Conservation (phyloP, 2,329 filamentous ascomycete genomes). For the Fusarium multiceps region DNA sequence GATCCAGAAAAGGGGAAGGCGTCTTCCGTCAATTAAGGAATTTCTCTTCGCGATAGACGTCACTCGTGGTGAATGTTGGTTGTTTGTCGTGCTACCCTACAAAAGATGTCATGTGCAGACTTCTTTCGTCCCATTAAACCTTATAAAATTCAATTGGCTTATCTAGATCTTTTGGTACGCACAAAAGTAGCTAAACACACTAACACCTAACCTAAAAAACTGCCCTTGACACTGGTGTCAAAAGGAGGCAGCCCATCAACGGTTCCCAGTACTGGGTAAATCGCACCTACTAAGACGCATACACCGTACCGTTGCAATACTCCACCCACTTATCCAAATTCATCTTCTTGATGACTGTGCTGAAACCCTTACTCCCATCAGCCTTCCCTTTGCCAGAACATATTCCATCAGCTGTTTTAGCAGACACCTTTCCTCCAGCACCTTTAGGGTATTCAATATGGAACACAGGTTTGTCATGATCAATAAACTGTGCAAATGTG, state of each 20-base stretch:
- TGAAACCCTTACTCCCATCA: constrained; percentile 62
- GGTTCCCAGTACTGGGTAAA: no score
- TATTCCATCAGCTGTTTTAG: constrained; percentile 49
- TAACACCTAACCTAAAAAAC: not conserved
- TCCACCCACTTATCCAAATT: constrained; percentile 70
- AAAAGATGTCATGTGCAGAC: not conserved
- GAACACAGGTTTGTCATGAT: constrained; percentile 74
- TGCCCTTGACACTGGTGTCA: not conserved
- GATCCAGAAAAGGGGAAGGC: not conserved
- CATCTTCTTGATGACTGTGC: constrained; percentile 74
- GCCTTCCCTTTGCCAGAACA: constrained; percentile 56
- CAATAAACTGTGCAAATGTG: constrained; percentile 67
- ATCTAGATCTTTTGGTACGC: not conserved
- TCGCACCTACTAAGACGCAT: not conserved
- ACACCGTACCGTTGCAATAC: constrained; percentile 56
- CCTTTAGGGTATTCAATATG: constrained; percentile 75
- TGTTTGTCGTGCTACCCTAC: not conserved
- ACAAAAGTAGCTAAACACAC: not conserved
- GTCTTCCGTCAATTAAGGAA: not conserved
- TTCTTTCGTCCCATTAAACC: no score
- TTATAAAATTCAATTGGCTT: not conserved
- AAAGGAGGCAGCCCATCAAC: not conserved
- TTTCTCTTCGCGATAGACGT: not conserved
- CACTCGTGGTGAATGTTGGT: not conserved
- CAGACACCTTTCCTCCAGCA: constrained; percentile 51